These are phyloP conservation scores for Neurospora hispaniola DNA, from an alignment of 495 filamentous ascomycete species.

Conservation along the genomic window DNA sequence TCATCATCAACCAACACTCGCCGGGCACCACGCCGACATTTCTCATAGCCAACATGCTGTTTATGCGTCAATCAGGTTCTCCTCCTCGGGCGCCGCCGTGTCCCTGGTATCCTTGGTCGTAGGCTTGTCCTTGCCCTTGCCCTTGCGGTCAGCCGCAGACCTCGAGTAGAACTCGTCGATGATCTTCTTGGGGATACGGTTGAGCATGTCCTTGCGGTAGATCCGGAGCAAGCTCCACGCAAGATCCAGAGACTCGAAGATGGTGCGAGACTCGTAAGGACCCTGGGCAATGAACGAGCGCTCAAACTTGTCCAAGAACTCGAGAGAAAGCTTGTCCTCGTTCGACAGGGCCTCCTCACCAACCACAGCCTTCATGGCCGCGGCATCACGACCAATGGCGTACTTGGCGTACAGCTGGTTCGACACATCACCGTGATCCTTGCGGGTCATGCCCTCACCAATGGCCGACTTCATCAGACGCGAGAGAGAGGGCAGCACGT, in stretches of 20 bases:
- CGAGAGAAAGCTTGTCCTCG: conserved; percentile 94
- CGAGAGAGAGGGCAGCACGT: conserved; percentile 94
- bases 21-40: conserved; percentile 4
- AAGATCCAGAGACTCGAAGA: conserved; percentile 86
- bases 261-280: conserved; percentile 79
- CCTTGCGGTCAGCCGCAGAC: conserved; percentile 35
- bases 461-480: conserved; percentile 99
- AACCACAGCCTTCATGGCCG: conserved; percentile 98
- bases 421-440: conserved; percentile 95
- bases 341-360: conserved; percentile 91
- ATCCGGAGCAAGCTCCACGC: conserved; percentile 94
- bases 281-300: conserved; percentile 84
- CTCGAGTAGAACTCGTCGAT: conserved; percentile 88
- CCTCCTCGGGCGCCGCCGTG: conserved; percentile 41
- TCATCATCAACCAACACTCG: background rate
- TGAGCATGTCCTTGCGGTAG: conserved; percentile 94
- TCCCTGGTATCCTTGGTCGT: conserved; percentile 47
- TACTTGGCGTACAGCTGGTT: conserved; percentile 99
- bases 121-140: conserved; percentile 50
- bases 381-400: conserved; percentile 95
- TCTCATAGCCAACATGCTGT: background rate
- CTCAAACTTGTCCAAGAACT: conserved; percentile 99
- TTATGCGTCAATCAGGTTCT: conserved; percentile 61
- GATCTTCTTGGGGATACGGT: conserved; percentile 90
- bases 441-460: conserved; percentile 87